Evolutionary conservation across 768 basidiomycete genomes (phyloP).

Genomic region (Lepiota brunneoincarnata): DNA sequence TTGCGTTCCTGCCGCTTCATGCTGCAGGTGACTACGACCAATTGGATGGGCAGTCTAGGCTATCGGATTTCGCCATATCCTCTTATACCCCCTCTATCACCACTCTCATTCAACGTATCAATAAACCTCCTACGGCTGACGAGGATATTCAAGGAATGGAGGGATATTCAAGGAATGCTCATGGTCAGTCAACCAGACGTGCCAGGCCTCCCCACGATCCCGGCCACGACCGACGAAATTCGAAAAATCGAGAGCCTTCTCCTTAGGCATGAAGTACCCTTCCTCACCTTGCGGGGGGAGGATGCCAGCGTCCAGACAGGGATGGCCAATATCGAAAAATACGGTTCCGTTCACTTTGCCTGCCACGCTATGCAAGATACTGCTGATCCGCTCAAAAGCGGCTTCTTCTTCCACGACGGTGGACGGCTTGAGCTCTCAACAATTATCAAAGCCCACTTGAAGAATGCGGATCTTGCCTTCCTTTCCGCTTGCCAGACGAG

Average conservation of each 20-base stretch:
- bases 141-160: no score
- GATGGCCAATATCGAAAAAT: slow-evolving; percentile 11
- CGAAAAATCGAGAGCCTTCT: not conserved
- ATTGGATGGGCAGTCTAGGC: no score
- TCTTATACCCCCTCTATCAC: no score
- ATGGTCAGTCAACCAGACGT: slow-evolving; percentile 1
- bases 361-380: slow-evolving; percentile 16
- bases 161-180: no score
- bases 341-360: slow-evolving; percentile 16
- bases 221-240: slow-evolving; percentile 13
- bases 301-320: slow-evolving; percentile 6
- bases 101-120: no score
- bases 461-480: slow-evolving; percentile 15
- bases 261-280: not conserved
- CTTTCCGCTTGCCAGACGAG: slow-evolving; percentile 19
- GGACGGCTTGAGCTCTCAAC: slow-evolving; percentile 6
- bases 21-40: no score
- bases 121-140: no score
- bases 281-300: not conserved
- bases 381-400: slow-evolving; percentile 10
- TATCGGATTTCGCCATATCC: no score
- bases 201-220: not conserved
- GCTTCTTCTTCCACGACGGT: slow-evolving; percentile 13
- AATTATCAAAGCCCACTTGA: slow-evolving; percentile 12
- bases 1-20: no score